phyloP scores from a whole-genome alignment of 2,329 filamentous ascomycete genomes.

The Fusarium sp. region DNA sequence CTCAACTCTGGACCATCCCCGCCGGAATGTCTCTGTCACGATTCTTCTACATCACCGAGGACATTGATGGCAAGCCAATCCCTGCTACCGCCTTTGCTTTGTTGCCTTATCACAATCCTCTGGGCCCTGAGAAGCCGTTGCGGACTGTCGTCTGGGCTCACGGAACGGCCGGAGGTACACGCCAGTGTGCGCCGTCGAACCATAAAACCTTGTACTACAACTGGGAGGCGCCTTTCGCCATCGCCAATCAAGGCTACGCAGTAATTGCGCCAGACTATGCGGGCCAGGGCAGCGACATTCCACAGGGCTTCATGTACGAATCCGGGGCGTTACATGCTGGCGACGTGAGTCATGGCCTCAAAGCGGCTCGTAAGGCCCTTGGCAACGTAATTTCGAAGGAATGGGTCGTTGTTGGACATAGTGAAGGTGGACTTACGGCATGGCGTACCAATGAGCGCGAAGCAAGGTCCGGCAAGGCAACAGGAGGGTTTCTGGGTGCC shows the following conservation, averaged over 20 bases:
- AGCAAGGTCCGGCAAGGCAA: conserved; percentile 7
- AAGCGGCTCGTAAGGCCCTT: conserved; percentile 4
- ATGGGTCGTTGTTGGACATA: conserved; percentile 24
- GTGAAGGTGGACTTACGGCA: conserved; percentile 25
- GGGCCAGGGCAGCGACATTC: conserved; percentile 24
- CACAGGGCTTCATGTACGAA: conserved; percentile 31
- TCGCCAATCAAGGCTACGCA: conserved; percentile 11
- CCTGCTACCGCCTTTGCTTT: conserved; percentile 20
- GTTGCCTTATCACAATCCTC: conserved; percentile 21
- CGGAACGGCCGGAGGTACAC: conserved; percentile 22
- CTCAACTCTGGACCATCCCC: conserved; percentile 20
- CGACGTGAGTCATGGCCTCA: conserved; percentile 15
- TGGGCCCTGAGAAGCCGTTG: conserved; percentile 23
- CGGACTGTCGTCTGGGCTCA: conserved; percentile 28
- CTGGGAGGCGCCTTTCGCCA: conserved; percentile 2
- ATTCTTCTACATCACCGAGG: conserved; percentile 26
- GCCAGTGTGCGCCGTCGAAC: conserved; percentile 26
- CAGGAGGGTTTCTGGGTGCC: conserved; percentile 19
- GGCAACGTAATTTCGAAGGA: conserved; percentile 17
- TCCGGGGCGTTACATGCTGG: conserved; percentile 18
- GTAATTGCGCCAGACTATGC: conserved; percentile 24
- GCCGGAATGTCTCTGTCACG: conserved; percentile 11
- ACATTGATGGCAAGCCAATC: conserved; percentile 22
- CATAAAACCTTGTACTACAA: conserved; percentile 18
- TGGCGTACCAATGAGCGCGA: conserved; percentile 26